Base-by-base conservation (phyloP, 208 protist genomes). In the Paratrypanosoma confusum region DNA sequence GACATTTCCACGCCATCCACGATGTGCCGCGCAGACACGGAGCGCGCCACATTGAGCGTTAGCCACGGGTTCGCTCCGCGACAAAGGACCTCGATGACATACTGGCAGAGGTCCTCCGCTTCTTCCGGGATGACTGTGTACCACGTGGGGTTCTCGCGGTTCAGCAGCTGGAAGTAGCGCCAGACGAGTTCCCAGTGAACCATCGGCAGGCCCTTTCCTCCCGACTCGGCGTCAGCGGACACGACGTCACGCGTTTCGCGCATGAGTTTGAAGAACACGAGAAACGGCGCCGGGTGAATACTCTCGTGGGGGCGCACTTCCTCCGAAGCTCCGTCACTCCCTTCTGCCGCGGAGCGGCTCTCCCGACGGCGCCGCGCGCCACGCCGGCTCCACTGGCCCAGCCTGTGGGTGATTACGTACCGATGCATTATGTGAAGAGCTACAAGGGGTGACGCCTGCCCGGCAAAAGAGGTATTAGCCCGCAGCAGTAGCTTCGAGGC, bases 101-200 rank as follows among this genome's bases (percentile, higher is more conserved):
- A 48, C 22, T 65, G 39, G 43, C 59, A 69, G 2, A 86, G 41
- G 21, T 88, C 82, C 3, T 35, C 64, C 2, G 73, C 75, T 48
- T 86, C 76, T 39, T 67, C 64, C 14, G 70, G 48, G 25, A 76
- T 45, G 37, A 65, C 44, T 10, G 54, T 53, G 43, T 65, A 61
- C 82, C 82, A 92, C 17, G 5, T 27, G 13, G 66, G 64, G 46
- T 80, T 81, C 22, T 79, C 59, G 39, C 71, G 57, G 44, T 92
- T 92, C 1, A 92, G 61, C 23, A 51, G 58, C 39, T 88, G 78
- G 38, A 92, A 88, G 37, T 55, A 55, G 25, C 50, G 48, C 79
- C 78, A 92, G 4, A 69, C 69, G n/a, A 88, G 35, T 41, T 72
- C 64, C 79, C 82, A 92, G 49, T 92, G 82, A 33, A 88, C 50